A percentile compares a stretch with the other conserved stretches of the same genome.
Evolutionary conservation across 306 rosid genomes (phyloP).

Genomic region (Sphenostylis stenocarpa): DNA sequence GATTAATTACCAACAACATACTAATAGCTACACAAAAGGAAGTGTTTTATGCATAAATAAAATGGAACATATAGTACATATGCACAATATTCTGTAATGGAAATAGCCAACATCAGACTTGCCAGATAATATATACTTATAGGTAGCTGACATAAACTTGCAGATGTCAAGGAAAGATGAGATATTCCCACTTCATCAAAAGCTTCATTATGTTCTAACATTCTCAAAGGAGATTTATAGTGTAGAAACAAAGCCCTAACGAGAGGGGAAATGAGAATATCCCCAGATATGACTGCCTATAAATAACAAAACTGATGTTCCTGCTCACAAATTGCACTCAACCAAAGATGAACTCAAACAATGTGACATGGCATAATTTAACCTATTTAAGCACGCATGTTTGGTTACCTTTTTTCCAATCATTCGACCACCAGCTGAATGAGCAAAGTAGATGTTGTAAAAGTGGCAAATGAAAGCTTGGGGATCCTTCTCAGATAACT

Average conservation of each 20-base stretch:
- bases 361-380: not conserved
- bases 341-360: not conserved
- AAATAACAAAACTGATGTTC: constrained; percentile 7
- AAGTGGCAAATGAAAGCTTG: constrained; percentile 97
- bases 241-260: not conserved
- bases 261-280: not conserved
- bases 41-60: not conserved
- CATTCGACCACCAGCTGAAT: constrained; percentile 97
- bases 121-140: not conserved
- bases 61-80: not conserved
- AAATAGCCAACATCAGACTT: not conserved
- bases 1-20: not conserved
- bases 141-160: not conserved
- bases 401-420: constrained; percentile 58
- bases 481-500: constrained; percentile 72
- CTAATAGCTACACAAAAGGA: not conserved
- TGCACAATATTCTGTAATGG: not conserved
- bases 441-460: constrained; percentile 93
- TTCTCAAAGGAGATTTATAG: not conserved
- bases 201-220: not conserved
- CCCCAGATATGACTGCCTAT: not conserved
- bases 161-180: not conserved
- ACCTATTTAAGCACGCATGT: not conserved
- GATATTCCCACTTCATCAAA: not conserved
- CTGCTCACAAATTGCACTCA: not conserved